These are phyloP conservation scores for Lactifluus hygrophoroides DNA, from an alignment of 768 basidiomycete genomes.

Conservation along the genomic window DNA sequence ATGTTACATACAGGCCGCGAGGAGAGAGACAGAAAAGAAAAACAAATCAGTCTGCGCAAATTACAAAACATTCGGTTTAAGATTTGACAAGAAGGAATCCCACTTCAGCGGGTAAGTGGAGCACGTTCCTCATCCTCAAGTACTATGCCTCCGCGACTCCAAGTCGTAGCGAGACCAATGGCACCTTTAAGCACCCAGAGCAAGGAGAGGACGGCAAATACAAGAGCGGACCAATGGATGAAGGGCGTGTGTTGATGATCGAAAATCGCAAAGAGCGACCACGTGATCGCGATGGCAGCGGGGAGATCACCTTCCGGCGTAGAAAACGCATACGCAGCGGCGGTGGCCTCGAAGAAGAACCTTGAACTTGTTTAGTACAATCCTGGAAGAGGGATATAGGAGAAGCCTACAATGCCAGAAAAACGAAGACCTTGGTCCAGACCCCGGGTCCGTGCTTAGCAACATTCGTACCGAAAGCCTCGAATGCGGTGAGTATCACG, in stretches of 20 bases:
- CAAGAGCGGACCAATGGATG: conserved; percentile 87
- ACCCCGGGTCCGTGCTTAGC: conserved; percentile 56
- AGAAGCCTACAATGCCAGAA: conserved; percentile 68
- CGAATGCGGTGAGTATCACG: conserved; percentile 73
- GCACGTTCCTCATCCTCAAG: conserved; percentile 84
- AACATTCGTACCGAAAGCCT: conserved; percentile 82
- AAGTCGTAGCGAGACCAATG: conserved; percentile 38
- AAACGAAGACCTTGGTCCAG: conserved; percentile 93
- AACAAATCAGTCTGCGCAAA: too few species aligned
- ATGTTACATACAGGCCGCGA: neutral
- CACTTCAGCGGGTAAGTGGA: conserved; percentile 50
- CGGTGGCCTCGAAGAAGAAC: conserved; percentile 88
- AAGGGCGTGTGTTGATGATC: conserved; percentile 63
- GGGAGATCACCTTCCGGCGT: conserved; percentile 86
- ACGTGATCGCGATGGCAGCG: conserved; percentile 83
- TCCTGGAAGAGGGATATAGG: neutral
- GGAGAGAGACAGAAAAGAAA: neutral
- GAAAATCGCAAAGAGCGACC: conserved; percentile 93
- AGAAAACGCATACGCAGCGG: conserved; percentile 92
- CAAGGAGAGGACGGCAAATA: conserved; percentile 74
- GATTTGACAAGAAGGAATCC: neutral
- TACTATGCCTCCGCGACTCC: conserved; percentile 42
- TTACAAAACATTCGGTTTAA: neutral
- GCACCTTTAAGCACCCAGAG: conserved; percentile 78
- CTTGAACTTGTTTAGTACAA: conserved; percentile 28